Base-by-base conservation (phyloP, 2,329 filamentous ascomycete species). In the Blastomyces parvus region DNA sequence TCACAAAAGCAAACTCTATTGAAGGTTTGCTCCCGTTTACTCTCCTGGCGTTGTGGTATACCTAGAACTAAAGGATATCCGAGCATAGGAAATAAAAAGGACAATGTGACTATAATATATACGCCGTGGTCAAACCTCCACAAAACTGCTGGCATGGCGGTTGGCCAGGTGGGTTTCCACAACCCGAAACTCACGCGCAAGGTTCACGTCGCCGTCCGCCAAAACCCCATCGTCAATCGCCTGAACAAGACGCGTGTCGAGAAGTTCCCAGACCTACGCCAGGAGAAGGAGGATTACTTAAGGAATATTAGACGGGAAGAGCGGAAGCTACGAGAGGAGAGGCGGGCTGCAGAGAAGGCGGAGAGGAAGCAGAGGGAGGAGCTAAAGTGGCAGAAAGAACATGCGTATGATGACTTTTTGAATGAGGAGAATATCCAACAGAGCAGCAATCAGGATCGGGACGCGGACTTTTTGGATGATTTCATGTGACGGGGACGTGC, bases 1-100 rank as follows among this genome's bases (percentile, higher is more conserved):
- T 99, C 70, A 99, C 94, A 63, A 99, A 99, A 79, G 94, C 94
- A 66, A 99, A 99, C 79, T 97, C 91, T 64, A 99, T 99, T 70
- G 94, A 99, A 81, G 94, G 90, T 88, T 71, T 66, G 74, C 66
- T 57, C 27, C 62, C 6, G 57, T 60, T 27, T 46, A 5, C 22
- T 30, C 9, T 33, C 14, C 25, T n/a, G 6, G 25, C 38, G 22
- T 30, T 30, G 50, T 40, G 58, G 55, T 27, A 33, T 59, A 27
- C 13, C 6, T 27, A 22, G 38, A 30, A 33, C 46, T 33, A 22
- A 56, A 33, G 38, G 38, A 30, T 27, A 59, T 42, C 25, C 46
- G 33, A 55, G 14, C 22, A 50, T 64, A 92, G 89, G 94, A 67
- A 99, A 99, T 81, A 99, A 99, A 78, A 97, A 97, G 77, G 93